Conservation (phyloP, 225 moss, liverwort and hornwort genomes). For the Polytrichum commune region DNA sequence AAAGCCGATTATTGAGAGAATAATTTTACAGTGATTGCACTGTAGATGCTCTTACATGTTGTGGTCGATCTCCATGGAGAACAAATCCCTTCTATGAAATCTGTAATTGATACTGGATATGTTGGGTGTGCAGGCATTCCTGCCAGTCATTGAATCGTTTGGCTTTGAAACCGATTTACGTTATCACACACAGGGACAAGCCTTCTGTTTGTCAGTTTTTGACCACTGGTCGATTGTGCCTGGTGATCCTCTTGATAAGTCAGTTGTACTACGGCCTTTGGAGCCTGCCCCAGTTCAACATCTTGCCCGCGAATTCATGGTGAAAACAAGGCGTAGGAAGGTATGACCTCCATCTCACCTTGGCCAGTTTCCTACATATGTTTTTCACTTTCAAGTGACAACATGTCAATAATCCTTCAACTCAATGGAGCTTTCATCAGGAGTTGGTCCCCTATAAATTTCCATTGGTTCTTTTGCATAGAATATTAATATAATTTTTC, state of each 20-base stretch:
- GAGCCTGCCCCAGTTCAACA: slow-evolving; percentile 98
- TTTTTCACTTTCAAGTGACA: not conserved
- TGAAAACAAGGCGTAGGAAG: slow-evolving; percentile 92
- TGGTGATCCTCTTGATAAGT: slow-evolving; percentile 95
- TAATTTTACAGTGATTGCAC: too few relatives aligned
- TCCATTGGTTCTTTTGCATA: too few relatives aligned
- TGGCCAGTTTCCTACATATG: not conserved
- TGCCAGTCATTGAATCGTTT: slow-evolving; percentile 97
- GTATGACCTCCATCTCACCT: slow-evolving; percentile 26
- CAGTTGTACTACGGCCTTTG: slow-evolving; percentile 83
- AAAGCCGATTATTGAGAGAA: too few relatives aligned
- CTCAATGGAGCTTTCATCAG: too few relatives aligned
- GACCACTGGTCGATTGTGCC: slow-evolving; percentile 99
- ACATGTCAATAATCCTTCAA: not conserved
- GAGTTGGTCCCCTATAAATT: too few relatives aligned
- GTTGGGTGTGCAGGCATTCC: slow-evolving; percentile 63
- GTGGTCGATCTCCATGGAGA: too few relatives aligned
- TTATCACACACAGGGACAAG: slow-evolving; percentile 97
- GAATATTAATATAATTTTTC: too few relatives aligned
- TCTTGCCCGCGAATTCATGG: slow-evolving; percentile 97
- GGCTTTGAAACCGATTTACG: slow-evolving; percentile 98
- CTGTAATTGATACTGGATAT: not conserved
- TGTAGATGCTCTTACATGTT: too few relatives aligned
- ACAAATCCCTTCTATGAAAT: too few relatives aligned
- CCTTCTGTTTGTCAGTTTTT: slow-evolving; percentile 87